phyloP scores from a whole-genome alignment of 768 basidiomycete genomes.

The Inosperma sp. region DNA sequence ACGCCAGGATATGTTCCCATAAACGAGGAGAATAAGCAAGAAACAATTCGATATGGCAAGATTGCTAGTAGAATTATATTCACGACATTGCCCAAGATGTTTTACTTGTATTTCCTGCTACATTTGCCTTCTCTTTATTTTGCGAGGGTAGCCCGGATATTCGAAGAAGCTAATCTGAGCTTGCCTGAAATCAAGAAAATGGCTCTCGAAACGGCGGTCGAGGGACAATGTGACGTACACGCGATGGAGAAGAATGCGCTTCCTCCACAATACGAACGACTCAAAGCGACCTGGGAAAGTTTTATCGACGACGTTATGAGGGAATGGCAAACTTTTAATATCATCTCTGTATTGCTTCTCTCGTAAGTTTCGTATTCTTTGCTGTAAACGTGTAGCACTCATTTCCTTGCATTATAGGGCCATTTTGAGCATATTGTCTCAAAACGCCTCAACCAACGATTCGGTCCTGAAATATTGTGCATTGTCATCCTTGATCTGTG shows the following conservation, averaged over 20 bases:
- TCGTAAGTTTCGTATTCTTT: conserved; percentile 8
- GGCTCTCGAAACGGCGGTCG: conserved; percentile 29
- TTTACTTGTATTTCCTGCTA: conserved; percentile 41
- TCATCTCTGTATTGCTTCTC: conserved; percentile 19
- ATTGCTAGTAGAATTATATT: conserved; percentile 16
- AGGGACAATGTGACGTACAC: conserved; percentile 11
- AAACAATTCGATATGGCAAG: background rate
- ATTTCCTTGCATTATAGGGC: conserved; percentile 13
- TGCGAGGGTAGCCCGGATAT: no score
- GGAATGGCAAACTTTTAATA: no score
- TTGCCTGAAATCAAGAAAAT: conserved; percentile 50
- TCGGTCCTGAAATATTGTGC: conserved; percentile 50
- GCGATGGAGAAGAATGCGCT: background rate
- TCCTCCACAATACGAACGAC: conserved; percentile 16
- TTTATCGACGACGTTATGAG: conserved; percentile 20
- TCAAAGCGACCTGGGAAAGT: conserved; percentile 32
- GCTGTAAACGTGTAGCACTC: background rate
- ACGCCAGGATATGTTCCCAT: no score
- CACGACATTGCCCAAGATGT: conserved; percentile 22
- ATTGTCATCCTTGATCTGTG: conserved; percentile 49
- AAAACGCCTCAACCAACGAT: conserved; percentile 37
- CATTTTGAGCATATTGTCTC: conserved; percentile 26
- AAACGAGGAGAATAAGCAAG: background rate
- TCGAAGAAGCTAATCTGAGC: conserved; percentile 59
- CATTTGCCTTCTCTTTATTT: conserved; percentile 62